These are phyloP conservation scores for Trametes villosa DNA, from an alignment of 768 basidiomycete species.

Conservation along the genomic window DNA sequence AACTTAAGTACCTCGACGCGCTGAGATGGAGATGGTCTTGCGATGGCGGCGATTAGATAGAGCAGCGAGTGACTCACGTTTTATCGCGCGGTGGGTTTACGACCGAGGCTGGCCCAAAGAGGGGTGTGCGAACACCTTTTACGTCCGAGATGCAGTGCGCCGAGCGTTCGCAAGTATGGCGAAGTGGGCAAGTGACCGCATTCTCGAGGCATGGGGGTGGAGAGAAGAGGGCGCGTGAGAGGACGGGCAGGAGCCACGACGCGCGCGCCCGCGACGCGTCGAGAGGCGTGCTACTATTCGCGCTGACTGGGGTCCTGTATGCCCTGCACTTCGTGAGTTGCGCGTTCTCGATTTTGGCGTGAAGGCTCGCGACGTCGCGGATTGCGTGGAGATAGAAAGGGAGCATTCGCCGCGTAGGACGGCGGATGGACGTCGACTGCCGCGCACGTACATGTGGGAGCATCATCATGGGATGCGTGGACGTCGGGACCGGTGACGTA, in stretches of 20 bases:
- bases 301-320: constrained; percentile 6
- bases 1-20: too few relatives aligned
- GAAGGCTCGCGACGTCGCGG: too few relatives aligned
- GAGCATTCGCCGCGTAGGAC: too few relatives aligned
- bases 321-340: not conserved
- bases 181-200: not conserved
- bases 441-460: too few relatives aligned
- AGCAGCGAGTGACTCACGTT: not conserved
- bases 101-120: too few relatives aligned
- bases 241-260: not conserved
- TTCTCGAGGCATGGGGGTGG: not conserved
- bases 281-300: too few relatives aligned
- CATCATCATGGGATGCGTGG: too few relatives aligned
- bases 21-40: not conserved
- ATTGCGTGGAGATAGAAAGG: too few relatives aligned
- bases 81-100: not conserved
- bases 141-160: not conserved
- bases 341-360: not conserved
- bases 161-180: too few relatives aligned
- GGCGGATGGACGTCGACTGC: too few relatives aligned
- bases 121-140: not conserved
- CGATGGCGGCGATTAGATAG: constrained; percentile 10
- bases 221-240: not conserved
- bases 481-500: too few relatives aligned
- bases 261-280: too few relatives aligned